phyloP scores from a whole-genome alignment of 345 rosid species.

The Iberis pinnata region DNA sequence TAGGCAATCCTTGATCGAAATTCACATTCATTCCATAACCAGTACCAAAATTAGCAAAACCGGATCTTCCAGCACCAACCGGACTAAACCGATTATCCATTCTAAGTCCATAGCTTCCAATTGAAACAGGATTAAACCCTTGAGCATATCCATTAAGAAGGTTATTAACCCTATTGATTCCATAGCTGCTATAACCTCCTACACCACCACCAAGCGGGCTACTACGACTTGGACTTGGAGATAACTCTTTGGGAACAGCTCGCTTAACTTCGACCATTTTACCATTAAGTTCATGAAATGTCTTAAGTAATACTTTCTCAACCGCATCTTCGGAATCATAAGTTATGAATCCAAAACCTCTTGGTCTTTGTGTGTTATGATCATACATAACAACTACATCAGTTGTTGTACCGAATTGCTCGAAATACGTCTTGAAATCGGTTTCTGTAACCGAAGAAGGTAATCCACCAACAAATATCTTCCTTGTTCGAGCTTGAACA shows the following conservation, averaged over 20 bases:
- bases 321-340: background rate
- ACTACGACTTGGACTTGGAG: background rate
- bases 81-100: background rate
- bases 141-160: constrained; percentile 1
- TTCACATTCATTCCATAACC: background rate
- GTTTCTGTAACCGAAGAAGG: background rate
- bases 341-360: constrained; percentile 3
- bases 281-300: constrained; percentile 1
- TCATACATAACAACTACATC: constrained; percentile 8
- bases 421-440: background rate
- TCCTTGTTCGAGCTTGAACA: background rate
- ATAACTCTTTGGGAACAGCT: constrained; percentile 3
- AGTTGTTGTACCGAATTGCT: background rate
- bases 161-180: background rate
- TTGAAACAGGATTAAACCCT: background rate
- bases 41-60: background rate
- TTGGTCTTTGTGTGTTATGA: constrained; percentile 1
- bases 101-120: background rate
- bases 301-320: constrained; percentile 2
- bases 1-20: background rate
- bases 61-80: background rate
- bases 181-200: background rate
- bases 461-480: constrained; percentile 5
- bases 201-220: background rate
- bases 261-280: constrained; percentile 7